Evolutionary conservation across 2,329 filamentous ascomycete species (phyloP).

Genomic region (Claviceps quebecensis): DNA sequence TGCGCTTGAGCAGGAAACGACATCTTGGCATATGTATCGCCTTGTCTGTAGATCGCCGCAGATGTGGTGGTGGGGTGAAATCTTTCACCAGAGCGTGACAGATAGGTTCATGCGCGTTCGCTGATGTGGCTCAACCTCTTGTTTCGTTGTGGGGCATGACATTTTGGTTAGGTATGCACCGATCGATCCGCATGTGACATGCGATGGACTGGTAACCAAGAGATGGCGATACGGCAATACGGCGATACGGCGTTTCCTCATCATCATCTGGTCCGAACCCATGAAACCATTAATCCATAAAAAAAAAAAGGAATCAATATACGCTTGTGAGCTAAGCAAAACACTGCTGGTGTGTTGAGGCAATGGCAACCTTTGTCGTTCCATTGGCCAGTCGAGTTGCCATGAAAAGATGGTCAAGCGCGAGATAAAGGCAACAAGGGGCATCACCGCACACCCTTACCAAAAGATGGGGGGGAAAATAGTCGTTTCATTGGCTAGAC

Average conservation of each 20-base stretch:
- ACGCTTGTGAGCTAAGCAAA: neutral
- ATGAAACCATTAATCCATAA: neutral
- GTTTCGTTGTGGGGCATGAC: neutral
- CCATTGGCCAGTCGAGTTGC: neutral
- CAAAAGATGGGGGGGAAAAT: neutral
- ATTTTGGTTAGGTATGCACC: neutral
- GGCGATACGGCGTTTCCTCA: neutral
- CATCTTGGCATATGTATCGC: neutral
- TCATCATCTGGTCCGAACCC: neutral
- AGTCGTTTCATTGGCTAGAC: neutral
- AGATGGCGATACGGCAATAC: neutral
- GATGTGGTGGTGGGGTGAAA: neutral
- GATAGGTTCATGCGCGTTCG: slow-evolving; percentile 1
- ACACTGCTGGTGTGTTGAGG: neutral
- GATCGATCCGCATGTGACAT: neutral
- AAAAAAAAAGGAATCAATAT: neutral
- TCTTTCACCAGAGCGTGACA: neutral
- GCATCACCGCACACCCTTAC: neutral
- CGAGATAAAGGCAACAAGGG: neutral
- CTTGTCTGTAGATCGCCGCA: neutral
- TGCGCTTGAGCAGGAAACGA: neutral
- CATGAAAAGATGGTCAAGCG: neutral
- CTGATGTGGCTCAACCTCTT: neutral
- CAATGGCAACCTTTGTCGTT: neutral
- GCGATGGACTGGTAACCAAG: neutral